Evolutionary conservation across 2,329 filamentous ascomycete species (phyloP).

Genomic region (Aspergillus sp.): DNA sequence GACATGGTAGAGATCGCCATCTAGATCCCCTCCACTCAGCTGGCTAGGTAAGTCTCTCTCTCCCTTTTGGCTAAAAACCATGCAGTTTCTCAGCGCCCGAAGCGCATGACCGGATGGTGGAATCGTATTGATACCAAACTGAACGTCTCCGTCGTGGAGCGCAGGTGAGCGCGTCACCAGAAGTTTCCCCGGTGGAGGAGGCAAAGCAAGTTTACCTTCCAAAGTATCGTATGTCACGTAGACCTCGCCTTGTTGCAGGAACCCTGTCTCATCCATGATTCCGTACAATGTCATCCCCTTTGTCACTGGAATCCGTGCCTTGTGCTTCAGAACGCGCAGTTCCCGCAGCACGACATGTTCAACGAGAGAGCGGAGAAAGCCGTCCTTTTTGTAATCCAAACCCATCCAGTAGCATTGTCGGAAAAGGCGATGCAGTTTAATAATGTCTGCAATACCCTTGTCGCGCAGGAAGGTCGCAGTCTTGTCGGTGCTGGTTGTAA

Average conservation of each 20-base stretch:
- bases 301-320: constrained; percentile 69
- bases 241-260: constrained; percentile 62
- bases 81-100: constrained; percentile 64
- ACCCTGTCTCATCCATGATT: constrained; percentile 77
- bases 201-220: constrained; percentile 4
- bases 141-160: constrained; percentile 78
- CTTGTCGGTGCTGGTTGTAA: constrained; percentile 59
- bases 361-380: constrained; percentile 68
- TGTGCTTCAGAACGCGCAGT: constrained; percentile 74
- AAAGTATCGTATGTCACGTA: constrained; percentile 18
- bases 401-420: constrained; percentile 54
- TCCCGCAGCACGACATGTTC: constrained; percentile 70
- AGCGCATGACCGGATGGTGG: constrained; percentile 64
- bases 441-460: constrained; percentile 60
- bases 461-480: constrained; percentile 66
- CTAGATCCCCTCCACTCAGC: constrained; percentile 78
- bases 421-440: constrained; percentile 64
- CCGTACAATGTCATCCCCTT: constrained; percentile 76
- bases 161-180: constrained; percentile 78
- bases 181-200: constrained; percentile 35
- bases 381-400: constrained; percentile 66
- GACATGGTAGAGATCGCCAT: constrained; percentile 78
- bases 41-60: constrained; percentile 72
- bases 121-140: constrained; percentile 59
- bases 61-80: constrained; percentile 74